Evolutionary conservation across 1,284 basidiomycete species (phyloP), one percentile per base, ranked within the genome.

Genomic region (Ustilago trichophora): DNA sequence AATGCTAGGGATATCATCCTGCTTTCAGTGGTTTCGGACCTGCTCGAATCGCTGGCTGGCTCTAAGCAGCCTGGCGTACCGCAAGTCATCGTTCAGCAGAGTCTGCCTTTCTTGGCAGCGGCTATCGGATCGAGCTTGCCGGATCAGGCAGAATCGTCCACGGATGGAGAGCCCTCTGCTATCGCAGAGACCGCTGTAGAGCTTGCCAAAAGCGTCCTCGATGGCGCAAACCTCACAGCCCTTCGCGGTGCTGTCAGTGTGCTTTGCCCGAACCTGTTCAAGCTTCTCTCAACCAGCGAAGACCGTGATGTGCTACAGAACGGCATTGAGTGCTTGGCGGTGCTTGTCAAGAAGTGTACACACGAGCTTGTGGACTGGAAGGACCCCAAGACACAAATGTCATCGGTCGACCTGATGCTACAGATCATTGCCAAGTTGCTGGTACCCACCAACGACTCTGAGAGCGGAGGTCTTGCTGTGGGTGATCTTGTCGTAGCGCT

Each of bases 401-500:
- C 51, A 4, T 40, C 57, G 9, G 34, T 78, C 1, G 62, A 75
- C n/a, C 45, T 57, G n/a, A 56, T 78, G 41, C 57, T 78, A 19
- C 64, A 60, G 24, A 58, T 80, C 36, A 55, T 80, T 12, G 67
- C 75, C 27, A 60, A 56, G 16, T 60, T 75, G 45, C 68, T 80
- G 10, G 45, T 53, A 10, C 71, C 75, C 4, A 42, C 66, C 11
- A 67, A 68, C 25, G 68, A 71, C 26, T 65, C 70, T 12, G 76
- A 75, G 60, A 90, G 92, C 2, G 93, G 91, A 33, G 93, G 93
- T 11, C 86, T 98, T 10, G 90, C 91, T 45, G 89, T 98, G 36
- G 95, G 95, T 33, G 93, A 97, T 77, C 85, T 98, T 35, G 91
- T 98, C 76, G 91, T 97, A 64, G 93, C 97, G 73, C 84, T 98